These are phyloP conservation scores for Acmispon strigosus DNA, from an alignment of 306 rosid species.

Conservation along the genomic window DNA sequence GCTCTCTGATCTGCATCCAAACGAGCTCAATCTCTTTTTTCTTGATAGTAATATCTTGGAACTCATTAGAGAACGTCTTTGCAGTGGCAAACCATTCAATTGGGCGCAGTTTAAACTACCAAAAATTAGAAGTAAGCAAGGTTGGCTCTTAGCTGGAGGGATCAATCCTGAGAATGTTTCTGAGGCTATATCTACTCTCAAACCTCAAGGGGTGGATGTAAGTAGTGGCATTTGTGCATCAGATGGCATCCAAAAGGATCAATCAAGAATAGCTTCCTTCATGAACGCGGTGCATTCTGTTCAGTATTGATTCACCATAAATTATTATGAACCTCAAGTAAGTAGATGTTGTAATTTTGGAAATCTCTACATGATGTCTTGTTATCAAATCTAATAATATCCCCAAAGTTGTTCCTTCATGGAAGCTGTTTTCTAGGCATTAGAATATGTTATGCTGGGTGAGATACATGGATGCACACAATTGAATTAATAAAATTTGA, in stretches of 20 bases:
- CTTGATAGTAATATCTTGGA: not conserved
- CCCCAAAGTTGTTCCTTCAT: not conserved
- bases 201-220: slow-evolving; percentile 81
- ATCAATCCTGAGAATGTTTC: slow-evolving; percentile 58
- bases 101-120: slow-evolving; percentile 74
- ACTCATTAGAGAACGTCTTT: slow-evolving; percentile 14
- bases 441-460: not conserved
- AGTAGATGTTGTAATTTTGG: not conserved
- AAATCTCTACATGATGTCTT: not conserved
- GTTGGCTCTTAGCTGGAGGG: slow-evolving; percentile 99
- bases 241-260: slow-evolving; percentile 78
- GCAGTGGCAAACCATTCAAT: slow-evolving; percentile 71
- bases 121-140: slow-evolving; percentile 64
- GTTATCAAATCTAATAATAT: not conserved
- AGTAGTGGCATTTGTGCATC: slow-evolving; percentile 83
- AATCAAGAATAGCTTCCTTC: slow-evolving; percentile 50
- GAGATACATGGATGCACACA: not conserved
- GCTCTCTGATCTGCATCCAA: too few species aligned
- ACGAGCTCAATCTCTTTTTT: not conserved
- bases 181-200: slow-evolving; percentile 60
- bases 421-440: not conserved
- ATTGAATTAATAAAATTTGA: not conserved
- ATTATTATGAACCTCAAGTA: not conserved
- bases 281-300: slow-evolving; percentile 44
- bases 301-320: slow-evolving; percentile 26